These are phyloP conservation scores for Closterium sp. DNA, from an alignment of 139 green algal genomes.

Conservation along the genomic window DNA sequence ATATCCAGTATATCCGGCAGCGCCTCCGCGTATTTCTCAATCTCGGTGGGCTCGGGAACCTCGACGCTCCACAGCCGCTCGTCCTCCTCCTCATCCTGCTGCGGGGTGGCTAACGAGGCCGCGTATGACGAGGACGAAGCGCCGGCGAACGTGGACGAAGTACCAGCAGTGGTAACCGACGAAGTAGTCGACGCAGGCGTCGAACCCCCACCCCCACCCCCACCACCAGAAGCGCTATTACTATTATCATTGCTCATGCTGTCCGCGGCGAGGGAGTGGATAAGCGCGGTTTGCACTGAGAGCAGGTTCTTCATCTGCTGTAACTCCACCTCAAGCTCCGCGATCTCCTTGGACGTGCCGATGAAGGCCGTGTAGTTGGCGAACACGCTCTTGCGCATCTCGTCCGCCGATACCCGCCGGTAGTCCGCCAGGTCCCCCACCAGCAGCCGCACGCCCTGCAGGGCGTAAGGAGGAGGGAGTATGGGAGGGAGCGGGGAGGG, in stretches of 20 bases:
- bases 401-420: conserved; percentile 14
- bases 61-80: background rate
- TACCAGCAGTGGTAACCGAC: too few species aligned
- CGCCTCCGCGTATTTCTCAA: conserved; percentile 12
- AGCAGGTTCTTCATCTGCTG: conserved; percentile 33
- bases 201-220: too few species aligned
- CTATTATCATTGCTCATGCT: background rate
- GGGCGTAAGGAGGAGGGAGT: background rate
- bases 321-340: conserved; percentile 36
- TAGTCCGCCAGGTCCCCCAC: conserved; percentile 23
- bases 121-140: too few species aligned
- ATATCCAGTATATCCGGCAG: conserved; percentile 47
- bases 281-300: background rate
- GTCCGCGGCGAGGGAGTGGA: conserved; percentile 17
- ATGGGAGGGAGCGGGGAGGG: too few species aligned
- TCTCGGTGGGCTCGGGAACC: conserved; percentile 5
- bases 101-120: too few species aligned
- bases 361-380: conserved; percentile 42
- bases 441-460: background rate
- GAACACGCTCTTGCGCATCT: conserved; percentile 51
- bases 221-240: too few species aligned
- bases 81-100: background rate
- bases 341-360: conserved; percentile 44
- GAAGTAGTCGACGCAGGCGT: too few species aligned
- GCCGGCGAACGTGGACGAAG: too few species aligned